Conservation (phyloP, 768 basidiomycete species). For the Aureoboletus auriporus region DNA sequence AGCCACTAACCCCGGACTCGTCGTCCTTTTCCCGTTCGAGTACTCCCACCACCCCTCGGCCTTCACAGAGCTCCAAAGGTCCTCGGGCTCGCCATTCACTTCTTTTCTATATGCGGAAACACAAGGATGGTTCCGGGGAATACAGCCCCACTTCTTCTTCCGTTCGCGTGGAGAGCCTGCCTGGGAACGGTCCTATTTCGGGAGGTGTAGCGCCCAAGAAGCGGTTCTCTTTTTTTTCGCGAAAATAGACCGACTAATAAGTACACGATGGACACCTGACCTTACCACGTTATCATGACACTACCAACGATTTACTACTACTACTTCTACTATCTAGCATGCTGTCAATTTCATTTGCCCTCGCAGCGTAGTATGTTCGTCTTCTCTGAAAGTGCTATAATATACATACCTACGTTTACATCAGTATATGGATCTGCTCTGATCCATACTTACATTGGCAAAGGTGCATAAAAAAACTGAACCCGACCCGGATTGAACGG, state of each 20-base stretch:
- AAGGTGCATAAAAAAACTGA: slow-evolving; percentile 20
- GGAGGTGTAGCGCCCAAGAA: slow-evolving; percentile 17
- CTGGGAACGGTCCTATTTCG: slow-evolving; percentile 5
- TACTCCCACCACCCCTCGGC: slow-evolving; percentile 25
- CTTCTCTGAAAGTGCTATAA: neutral
- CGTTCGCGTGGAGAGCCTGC: slow-evolving; percentile 13
- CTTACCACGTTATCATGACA: slow-evolving; percentile 17
- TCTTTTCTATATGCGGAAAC: slow-evolving; percentile 31
- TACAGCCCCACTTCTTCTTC: slow-evolving; percentile 26
- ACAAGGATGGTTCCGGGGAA: slow-evolving; percentile 11
- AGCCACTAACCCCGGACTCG: slow-evolving; percentile 28
- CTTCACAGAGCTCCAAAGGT: slow-evolving; percentile 23
- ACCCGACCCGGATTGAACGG: slow-evolving; percentile 45
- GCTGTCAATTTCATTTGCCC: slow-evolving; percentile 9
- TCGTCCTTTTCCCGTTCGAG: slow-evolving; percentile 30
- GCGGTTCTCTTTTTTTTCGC: slow-evolving; percentile 28
- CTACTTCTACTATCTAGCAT: slow-evolving; percentile 10
- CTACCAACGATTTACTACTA: slow-evolving; percentile 9
- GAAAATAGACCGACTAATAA: slow-evolving; percentile 20
- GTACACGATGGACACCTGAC: slow-evolving; percentile 7
- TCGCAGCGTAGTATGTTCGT: slow-evolving; percentile 9
- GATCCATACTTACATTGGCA: neutral
- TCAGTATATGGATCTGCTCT: neutral
- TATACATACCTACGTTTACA: slow-evolving; percentile 10
- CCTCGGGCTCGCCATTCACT: slow-evolving; percentile 26